phyloP scores from a whole-genome alignment of 257 asterid species.

The Solanum tarapatanum region DNA sequence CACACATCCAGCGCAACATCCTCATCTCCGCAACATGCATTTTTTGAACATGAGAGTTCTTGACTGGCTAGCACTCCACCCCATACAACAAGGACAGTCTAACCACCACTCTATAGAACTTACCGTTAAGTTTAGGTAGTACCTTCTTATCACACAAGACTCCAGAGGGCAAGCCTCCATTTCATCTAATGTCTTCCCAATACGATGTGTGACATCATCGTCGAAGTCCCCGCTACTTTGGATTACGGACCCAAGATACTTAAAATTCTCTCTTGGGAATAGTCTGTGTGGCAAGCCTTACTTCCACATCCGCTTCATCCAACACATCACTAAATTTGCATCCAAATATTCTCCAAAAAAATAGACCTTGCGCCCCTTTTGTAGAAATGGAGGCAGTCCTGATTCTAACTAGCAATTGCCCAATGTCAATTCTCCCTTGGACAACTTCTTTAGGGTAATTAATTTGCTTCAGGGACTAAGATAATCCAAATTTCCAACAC shows the following conservation, averaged over 20 bases:
- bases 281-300: background rate
- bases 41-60: background rate
- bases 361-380: background rate
- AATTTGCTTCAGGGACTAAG: background rate
- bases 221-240: background rate
- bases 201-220: background rate
- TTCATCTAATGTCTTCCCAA: background rate
- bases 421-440: background rate
- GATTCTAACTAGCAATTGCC: background rate
- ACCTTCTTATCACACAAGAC: background rate
- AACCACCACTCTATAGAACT: background rate
- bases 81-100: background rate
- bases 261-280: background rate
- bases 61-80: background rate
- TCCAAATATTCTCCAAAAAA: background rate
- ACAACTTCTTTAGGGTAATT: background rate
- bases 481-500: background rate
- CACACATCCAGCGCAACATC: background rate
- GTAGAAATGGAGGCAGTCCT: background rate
- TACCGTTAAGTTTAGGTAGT: no score
- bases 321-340: background rate
- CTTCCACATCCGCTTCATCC: background rate
- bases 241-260: background rate
- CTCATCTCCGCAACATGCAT: background rate
- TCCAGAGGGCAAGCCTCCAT: background rate